These are phyloP conservation scores for Protea cynaroides DNA, from an alignment of 164 flowering plant species.

Conservation along the genomic window DNA sequence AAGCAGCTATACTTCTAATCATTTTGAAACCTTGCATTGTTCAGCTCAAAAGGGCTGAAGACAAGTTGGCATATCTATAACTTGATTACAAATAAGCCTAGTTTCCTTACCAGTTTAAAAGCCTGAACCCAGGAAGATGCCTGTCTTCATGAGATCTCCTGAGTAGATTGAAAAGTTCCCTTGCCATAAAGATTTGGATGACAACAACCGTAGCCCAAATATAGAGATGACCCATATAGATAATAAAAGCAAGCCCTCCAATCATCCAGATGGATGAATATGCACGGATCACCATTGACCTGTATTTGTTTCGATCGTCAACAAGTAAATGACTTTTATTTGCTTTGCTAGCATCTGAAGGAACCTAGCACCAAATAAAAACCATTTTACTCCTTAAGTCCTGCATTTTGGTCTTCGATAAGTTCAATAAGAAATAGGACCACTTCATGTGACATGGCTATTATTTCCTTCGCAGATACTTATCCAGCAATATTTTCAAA, in stretches of 20 bases:
- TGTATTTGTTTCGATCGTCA: conserved; percentile 76
- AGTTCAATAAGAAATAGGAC: neutral
- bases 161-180: conserved; percentile 74
- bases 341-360: conserved; percentile 42
- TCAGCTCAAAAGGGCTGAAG: no score
- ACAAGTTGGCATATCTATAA: neutral
- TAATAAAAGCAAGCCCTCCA: conserved; percentile 67
- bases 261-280: conserved; percentile 91
- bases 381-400: neutral
- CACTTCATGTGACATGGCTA: no score
- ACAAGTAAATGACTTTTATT: conserved; percentile 69
- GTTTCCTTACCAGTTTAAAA: conserved; percentile 70
- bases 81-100: neutral
- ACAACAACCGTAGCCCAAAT: conserved; percentile 94
- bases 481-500: no score
- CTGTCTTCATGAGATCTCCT: conserved; percentile 80
- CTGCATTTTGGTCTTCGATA: neutral
- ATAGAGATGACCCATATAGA: conserved; percentile 95
- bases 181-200: conserved; percentile 90
- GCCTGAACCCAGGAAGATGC: conserved; percentile 88
- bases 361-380: conserved; percentile 33
- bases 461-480: no score
- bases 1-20: neutral
- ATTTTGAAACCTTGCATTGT: neutral
- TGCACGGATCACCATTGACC: conserved; percentile 69